Base-by-base conservation (phyloP, 768 basidiomycete genomes). In the Collybia sordida region DNA sequence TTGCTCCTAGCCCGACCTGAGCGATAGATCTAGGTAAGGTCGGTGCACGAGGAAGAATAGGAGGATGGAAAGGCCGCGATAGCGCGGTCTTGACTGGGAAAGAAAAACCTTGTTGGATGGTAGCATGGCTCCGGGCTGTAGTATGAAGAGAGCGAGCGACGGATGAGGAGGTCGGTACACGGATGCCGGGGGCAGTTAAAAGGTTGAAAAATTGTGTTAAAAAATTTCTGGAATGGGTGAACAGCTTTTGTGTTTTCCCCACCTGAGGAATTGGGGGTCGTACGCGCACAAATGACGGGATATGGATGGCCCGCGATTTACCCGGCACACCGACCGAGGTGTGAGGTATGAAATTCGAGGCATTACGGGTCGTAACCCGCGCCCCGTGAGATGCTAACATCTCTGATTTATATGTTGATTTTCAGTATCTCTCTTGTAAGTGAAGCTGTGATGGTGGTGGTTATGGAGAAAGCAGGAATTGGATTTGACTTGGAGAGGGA, bases 1-100 rank as follows among this genome's bases (percentile, higher is more conserved):
- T 88, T 0, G 81, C 78, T 31, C 88, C 88, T 2, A 94, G 73
- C 4, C 92, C 92, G 18, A 93, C 79, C 53, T 90, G 85, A 0
- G 79, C 65, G 23, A 87, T 66, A 42, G 68, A 68, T 17, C 79
- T 66, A 6, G 81, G 81, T 2, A 79, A 65, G 12, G 68, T 55
- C 14, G 80, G 73, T 6, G 78, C 75, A n/a, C 76, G 78, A 8
- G 88, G 88, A 9, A 91, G 68, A 58, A 75, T 82, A 14, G 73
- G 78, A 1, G 70, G 64, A 21, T 68, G 65, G 21, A 77, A 64
- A 1, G 73, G 80, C 12, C 76, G 74, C 49, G 61, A 61, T 35
- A 90, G 70, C 0, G 80, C 73, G 56, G 74, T 69, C 22, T 77
- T 78, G 4, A 77, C 75, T 3, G 80, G 75, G 24, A 82, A 68